phyloP scores from a whole-genome alignment of 192 early-diverging fungal genomes.

The Nowakowskiella sp. region DNA sequence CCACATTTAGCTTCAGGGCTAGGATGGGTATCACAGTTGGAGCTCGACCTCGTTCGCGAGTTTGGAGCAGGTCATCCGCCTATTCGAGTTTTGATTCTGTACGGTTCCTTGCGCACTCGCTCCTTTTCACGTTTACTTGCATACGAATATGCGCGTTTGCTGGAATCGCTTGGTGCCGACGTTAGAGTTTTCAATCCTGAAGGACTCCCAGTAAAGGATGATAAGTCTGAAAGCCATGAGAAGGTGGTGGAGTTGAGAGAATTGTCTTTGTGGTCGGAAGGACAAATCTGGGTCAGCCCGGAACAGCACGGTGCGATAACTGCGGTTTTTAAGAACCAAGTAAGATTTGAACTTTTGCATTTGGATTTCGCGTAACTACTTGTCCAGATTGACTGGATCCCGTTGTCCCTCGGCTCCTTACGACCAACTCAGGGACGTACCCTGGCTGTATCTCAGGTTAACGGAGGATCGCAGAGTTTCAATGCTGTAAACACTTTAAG shows the following conservation, averaged over 20 bases:
- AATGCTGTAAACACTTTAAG: conserved; percentile 42
- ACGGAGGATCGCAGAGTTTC: conserved; percentile 44
- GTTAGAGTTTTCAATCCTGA: conserved; percentile 39
- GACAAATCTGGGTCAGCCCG: conserved; percentile 44
- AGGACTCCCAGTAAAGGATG: conserved; percentile 45
- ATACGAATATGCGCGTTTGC: conserved; percentile 39
- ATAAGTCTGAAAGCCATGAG: conserved; percentile 32
- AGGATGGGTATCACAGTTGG: too few relatives aligned
- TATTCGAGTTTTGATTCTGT: conserved; percentile 36
- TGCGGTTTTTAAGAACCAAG: conserved; percentile 45
- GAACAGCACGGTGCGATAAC: conserved; percentile 48
- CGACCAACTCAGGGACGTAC: conserved; percentile 35
- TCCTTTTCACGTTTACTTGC: conserved; percentile 45
- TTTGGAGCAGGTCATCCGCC: conserved; percentile 14
- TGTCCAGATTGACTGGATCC: conserved; percentile 50
- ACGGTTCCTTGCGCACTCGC: conserved; percentile 35
- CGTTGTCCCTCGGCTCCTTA: conserved; percentile 30
- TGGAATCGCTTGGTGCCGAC: conserved; percentile 41
- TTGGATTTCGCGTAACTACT: too few relatives aligned
- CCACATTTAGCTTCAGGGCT: too few relatives aligned
- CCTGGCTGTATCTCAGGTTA: conserved; percentile 38
- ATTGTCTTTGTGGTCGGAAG: conserved; percentile 43
- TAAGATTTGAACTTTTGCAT: too few relatives aligned
- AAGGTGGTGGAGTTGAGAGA: conserved; percentile 42
- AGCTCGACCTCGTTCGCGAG: conserved; percentile 13